Conservation (phyloP, 225 moss, liverwort and hornwort genomes). For the Straminergon stramineum region DNA sequence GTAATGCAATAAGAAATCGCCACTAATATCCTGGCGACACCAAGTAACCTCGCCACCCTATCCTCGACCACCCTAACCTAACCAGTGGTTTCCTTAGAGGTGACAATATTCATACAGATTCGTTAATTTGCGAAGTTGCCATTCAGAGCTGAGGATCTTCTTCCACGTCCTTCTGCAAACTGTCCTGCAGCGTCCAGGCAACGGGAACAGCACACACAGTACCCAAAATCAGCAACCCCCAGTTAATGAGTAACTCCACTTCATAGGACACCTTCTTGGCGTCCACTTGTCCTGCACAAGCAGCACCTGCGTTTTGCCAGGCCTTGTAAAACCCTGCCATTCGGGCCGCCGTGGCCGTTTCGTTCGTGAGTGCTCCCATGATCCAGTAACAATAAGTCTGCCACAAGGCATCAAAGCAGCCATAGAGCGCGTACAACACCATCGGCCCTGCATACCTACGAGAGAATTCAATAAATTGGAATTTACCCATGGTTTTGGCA, state of each 20-base stretch:
- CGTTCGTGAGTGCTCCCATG: slow-evolving; percentile 78
- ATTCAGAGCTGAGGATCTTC: background rate
- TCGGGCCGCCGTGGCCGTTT: slow-evolving; percentile 59
- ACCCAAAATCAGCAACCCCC: slow-evolving; percentile 27
- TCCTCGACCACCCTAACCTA: background rate
- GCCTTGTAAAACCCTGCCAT: slow-evolving; percentile 84
- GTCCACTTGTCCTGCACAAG: slow-evolving; percentile 74
- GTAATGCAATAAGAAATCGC: background rate
- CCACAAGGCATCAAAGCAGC: slow-evolving; percentile 77
- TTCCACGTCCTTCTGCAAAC: slow-evolving; percentile 6
- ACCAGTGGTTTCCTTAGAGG: too few relatives aligned
- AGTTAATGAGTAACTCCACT: slow-evolving; percentile 55
- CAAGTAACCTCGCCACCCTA: background rate
- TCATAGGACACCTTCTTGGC: slow-evolving; percentile 46
- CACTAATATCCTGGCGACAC: background rate
- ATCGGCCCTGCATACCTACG: slow-evolving; percentile 41
- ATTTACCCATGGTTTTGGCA: background rate
- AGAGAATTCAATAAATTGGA: background rate
- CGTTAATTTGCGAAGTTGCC: background rate
- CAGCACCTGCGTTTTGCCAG: slow-evolving; percentile 75
- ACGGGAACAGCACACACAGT: slow-evolving; percentile 29
- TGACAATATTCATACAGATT: background rate
- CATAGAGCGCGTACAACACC: slow-evolving; percentile 44
- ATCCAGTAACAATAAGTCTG: slow-evolving; percentile 96
- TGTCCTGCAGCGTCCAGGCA: slow-evolving; percentile 19